Conservation (phyloP, 306 rosid genomes). For the Argentina anserina region DNA sequence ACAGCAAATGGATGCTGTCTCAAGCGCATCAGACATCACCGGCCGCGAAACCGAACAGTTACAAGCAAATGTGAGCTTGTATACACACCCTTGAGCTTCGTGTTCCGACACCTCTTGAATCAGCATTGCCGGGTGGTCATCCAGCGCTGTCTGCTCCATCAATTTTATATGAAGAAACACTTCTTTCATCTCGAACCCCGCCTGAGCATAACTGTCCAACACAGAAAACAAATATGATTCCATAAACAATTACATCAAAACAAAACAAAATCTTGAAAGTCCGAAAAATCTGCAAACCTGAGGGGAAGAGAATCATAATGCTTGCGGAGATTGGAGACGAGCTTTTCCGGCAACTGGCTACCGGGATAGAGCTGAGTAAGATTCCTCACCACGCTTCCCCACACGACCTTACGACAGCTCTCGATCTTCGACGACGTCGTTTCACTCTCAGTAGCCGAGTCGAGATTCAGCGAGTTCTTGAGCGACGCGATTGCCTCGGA, state of each 20-base stretch:
- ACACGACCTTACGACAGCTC: constrained; percentile 54
- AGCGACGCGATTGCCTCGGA: constrained; percentile 73
- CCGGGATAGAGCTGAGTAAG: constrained; percentile 85
- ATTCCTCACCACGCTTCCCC: constrained; percentile 76
- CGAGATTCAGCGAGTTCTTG: constrained; percentile 71
- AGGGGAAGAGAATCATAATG: constrained; percentile 85
- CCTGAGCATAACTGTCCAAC: constrained; percentile 74
- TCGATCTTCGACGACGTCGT: constrained; percentile 40
- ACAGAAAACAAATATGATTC: not conserved
- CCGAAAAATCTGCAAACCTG: too few relatives aligned
- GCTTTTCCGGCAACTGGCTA: constrained; percentile 89
- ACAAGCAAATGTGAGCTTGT: constrained; percentile 85
- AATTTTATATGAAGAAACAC: constrained; percentile 85
- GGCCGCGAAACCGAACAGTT: constrained; percentile 80
- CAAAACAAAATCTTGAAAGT: too few relatives aligned
- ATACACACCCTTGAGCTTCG: constrained; percentile 53
- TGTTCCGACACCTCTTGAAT: constrained; percentile 60
- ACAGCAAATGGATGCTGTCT: constrained; percentile 66
- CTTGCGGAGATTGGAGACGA: constrained; percentile 75
- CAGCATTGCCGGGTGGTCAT: constrained; percentile 71
- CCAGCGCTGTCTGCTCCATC: constrained; percentile 65
- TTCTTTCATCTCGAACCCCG: constrained; percentile 83
- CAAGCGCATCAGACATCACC: constrained; percentile 66
- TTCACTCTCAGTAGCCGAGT: constrained; percentile 39
- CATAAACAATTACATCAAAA: not conserved